Base-by-base conservation (phyloP, 108 stramenopile species). In the Heterococcus sp. region DNA sequence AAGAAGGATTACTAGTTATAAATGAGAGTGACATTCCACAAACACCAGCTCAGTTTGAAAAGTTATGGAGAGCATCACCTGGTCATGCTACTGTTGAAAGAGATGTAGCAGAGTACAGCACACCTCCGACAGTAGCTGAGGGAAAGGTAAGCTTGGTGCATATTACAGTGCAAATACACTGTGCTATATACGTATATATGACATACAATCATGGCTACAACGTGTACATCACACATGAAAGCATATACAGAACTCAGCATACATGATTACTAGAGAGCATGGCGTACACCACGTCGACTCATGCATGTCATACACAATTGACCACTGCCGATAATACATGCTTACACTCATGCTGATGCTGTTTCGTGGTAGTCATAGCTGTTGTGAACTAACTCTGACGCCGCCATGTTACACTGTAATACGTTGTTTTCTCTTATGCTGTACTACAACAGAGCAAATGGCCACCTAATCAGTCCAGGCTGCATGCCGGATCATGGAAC, bases 401-500 rank as follows among this genome's bases (percentile, higher is more conserved):
- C 8, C 46, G 46, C 46, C 14, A 8, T 58, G 46, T 58, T 58
- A 21, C 46, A 8, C 46, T 58, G 46, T 21, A 58, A 8, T 58
- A 21, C 46, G 21, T 21, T 58, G 46, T 58, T 8, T 21, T 58
- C 14, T 21, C 46, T 21, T n/a, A n/a, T n/a, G n/a, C 46, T 58
- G 46, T 21, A 58, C 46, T 58, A 21, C 46, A 58, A 58, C 46
- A 58, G 21, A 58, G 14, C 46, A 8, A 58, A 21, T 58, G 46
- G 46, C 46, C 46, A 58, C 14, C 8, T 8, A 58, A 58, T 21
- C 46, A 40, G 69, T 29, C 11, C 36, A 2, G 38, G 1, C 35
- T 26, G 31, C 37, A 78, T 37, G 33, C 69, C 46, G 65, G 58
- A 35, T 39, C 69, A 28, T 78, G 77, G 77, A 71, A 34, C 74